Percentiles rank a stretch among this genome's conserved stretches.
Evolutionary conservation across 495 filamentous ascomycete species (phyloP).

Genomic region (Aspergillus saccharolyticus): DNA sequence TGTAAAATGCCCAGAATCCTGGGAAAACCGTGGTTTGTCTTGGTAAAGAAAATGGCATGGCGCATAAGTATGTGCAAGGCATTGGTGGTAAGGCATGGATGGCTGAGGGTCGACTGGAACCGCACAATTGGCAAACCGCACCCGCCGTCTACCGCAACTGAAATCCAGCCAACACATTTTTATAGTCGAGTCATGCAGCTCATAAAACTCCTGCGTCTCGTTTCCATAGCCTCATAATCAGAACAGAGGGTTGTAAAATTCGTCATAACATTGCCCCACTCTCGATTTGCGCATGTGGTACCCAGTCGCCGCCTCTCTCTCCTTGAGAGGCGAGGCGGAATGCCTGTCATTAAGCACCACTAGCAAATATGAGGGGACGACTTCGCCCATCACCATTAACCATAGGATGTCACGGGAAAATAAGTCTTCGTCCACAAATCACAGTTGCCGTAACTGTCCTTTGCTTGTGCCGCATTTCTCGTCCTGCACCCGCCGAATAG

Average conservation of each 20-base stretch:
- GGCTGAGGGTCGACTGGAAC: conserved; percentile 2
- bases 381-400: neutral
- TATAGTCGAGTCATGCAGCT: conserved; percentile 30
- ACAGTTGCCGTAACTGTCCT: neutral
- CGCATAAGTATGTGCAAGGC: conserved; percentile 2
- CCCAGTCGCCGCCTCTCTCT: neutral
- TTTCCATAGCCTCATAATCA: conserved; percentile 28
- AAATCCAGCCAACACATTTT: conserved; percentile 8
- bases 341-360: neutral
- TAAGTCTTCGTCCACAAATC: neutral
- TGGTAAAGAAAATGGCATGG: conserved; percentile 10
- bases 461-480: neutral
- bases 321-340: neutral
- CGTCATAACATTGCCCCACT: neutral
- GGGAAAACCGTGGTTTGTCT: conserved; percentile 25
- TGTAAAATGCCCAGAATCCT: conserved; percentile 33
- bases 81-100: conserved; percentile 2
- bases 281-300: neutral
- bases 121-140: conserved; percentile 7
- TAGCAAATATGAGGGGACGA: neutral
- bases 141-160: conserved; percentile 1
- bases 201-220: conserved; percentile 35
- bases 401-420: neutral
- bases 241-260: conserved; percentile 10
- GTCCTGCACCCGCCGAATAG: neutral